Conservation (phyloP, 2,329 filamentous ascomycete species). For the Aspergillus sp. region DNA sequence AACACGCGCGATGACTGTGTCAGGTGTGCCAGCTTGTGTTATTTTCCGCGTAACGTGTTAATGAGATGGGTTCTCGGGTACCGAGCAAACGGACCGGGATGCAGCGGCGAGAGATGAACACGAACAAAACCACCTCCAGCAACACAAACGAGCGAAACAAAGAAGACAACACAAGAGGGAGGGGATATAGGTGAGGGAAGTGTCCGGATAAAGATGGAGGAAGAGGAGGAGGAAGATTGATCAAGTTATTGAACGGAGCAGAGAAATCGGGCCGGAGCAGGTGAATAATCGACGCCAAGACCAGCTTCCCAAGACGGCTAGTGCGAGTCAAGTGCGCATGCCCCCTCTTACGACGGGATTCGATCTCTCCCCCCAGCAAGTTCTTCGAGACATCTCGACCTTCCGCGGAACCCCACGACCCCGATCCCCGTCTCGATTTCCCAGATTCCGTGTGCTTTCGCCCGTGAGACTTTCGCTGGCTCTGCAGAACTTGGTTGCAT, state of each 20-base stretch:
- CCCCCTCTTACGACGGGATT: conserved; percentile 29
- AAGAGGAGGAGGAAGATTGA: conserved; percentile 1
- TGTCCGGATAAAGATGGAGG: not conserved
- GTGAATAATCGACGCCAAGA: conserved; percentile 22
- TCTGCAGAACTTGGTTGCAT: conserved; percentile 26
- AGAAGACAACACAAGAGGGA: not conserved
- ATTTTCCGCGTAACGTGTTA: not conserved
- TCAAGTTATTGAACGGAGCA: not conserved
- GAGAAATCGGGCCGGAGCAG: not conserved
- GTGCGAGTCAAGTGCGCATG: conserved; percentile 25
- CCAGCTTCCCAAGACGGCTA: conserved; percentile 23
- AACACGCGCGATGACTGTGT: too few species aligned
- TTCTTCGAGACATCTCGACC: conserved; percentile 21
- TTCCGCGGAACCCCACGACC: conserved; percentile 5
- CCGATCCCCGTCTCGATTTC: conserved; percentile 7
- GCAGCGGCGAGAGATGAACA: not conserved
- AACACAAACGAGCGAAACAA: not conserved
- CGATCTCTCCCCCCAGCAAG: conserved; percentile 26
- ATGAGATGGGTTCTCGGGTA: not conserved
- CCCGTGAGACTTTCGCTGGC: conserved; percentile 10
- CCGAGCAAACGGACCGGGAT: conserved; percentile 5
- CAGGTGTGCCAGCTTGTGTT: not conserved
- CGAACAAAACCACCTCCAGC: not conserved
- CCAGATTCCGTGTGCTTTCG: not conserved
- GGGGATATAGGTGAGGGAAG: not conserved